phyloP scores from a whole-genome alignment of 768 basidiomycete species.

The Mycena leptocephala region DNA sequence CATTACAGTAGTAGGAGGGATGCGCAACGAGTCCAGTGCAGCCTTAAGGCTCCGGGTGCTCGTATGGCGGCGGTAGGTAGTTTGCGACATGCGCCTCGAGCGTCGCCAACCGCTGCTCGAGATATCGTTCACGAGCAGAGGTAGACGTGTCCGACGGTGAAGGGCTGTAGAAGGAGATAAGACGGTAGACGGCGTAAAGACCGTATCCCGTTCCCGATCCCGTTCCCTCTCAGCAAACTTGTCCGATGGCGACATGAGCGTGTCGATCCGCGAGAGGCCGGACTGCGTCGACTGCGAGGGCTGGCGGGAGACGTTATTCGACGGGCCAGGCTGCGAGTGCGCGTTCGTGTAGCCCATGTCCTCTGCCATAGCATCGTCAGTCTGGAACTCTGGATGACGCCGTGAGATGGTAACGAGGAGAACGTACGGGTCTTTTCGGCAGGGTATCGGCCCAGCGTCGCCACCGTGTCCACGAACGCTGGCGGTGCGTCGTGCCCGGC shows the following conservation, averaged over 20 bases:
- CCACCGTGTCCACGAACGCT: not conserved
- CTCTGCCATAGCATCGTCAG: not conserved
- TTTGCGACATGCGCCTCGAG: conserved; percentile 33
- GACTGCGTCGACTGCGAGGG: conserved; percentile 22
- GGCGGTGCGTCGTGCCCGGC: not conserved
- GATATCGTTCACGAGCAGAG: conserved; percentile 33
- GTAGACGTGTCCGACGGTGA: not conserved
- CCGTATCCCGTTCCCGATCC: not conserved
- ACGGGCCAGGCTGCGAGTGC: not conserved
- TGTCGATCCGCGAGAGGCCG: conserved; percentile 3
- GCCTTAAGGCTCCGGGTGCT: conserved; percentile 12
- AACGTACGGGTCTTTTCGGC: conserved; percentile 20
- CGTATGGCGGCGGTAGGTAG: conserved; percentile 36
- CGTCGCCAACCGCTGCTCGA: conserved; percentile 35
- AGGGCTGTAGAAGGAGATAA: not conserved
- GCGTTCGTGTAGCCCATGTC: conserved; percentile 10
- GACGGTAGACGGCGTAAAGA: not conserved
- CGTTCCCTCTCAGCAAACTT: not conserved
- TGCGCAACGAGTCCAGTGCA: not conserved
- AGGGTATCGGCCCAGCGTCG: not conserved
- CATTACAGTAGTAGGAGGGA: not conserved
- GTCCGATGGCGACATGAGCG: conserved; percentile 9
- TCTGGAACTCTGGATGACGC: not conserved
- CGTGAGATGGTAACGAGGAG: too few relatives aligned
- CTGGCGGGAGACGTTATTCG: conserved; percentile 8